Percentiles rank a stretch among this genome's conserved stretches.
phyloP scores from a whole-genome alignment of 768 basidiomycete species.

The Pleurotus eryngii region DNA sequence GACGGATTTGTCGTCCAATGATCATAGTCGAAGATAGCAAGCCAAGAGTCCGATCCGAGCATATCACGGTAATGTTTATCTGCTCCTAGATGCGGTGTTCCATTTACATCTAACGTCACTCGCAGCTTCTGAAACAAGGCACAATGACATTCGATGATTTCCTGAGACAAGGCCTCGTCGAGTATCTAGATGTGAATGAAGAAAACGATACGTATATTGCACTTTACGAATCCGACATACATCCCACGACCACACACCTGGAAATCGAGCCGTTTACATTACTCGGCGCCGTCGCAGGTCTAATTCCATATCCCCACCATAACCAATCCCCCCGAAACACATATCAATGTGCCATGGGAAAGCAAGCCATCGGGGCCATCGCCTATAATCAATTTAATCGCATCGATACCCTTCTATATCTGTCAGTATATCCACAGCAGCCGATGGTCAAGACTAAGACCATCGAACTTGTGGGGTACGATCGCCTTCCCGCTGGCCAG shows the following conservation, averaged over 20 bases:
- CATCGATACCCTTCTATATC: slow-evolving; percentile 97
- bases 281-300: slow-evolving; percentile 94
- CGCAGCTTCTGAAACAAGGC: slow-evolving; percentile 76
- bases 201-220: slow-evolving; percentile 98
- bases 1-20: slow-evolving; percentile 94
- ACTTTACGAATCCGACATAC: slow-evolving; percentile 87
- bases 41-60: slow-evolving; percentile 74
- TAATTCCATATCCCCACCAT: slow-evolving; percentile 99
- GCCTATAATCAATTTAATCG: slow-evolving; percentile 97
- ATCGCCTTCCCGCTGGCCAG: slow-evolving; percentile 94
- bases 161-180: slow-evolving; percentile 85
- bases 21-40: slow-evolving; percentile 89
- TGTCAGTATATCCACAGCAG: slow-evolving; percentile 97
- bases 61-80: slow-evolving; percentile 60
- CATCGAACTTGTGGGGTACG: slow-evolving; percentile 95
- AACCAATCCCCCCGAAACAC: slow-evolving; percentile 99
- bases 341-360: slow-evolving; percentile 99
- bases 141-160: slow-evolving; percentile 90
- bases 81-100: background rate
- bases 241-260: slow-evolving; percentile 82
- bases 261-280: slow-evolving; percentile 99
- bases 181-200: slow-evolving; percentile 98
- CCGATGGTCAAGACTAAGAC: slow-evolving; percentile 99
- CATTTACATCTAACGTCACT: slow-evolving; percentile 8
- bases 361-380: slow-evolving; percentile 98